Evolutionary conservation across 768 basidiomycete genomes (phyloP).

Genomic region (Phylloporus sp.): DNA sequence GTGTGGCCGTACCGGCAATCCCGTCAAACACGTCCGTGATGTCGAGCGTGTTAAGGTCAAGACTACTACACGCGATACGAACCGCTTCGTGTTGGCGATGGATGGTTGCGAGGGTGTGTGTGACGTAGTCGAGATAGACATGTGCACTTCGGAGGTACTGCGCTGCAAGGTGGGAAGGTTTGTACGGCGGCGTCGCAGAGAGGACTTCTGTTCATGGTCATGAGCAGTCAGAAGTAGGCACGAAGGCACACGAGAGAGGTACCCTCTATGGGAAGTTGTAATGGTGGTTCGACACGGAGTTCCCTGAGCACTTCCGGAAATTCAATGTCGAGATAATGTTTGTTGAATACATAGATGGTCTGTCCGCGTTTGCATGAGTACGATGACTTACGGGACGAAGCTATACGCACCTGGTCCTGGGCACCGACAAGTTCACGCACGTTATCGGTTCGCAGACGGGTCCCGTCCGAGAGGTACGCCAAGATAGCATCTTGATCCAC

Average conservation of each 20-base stretch:
- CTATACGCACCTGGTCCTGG: constrained; percentile 60
- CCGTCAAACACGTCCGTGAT: constrained; percentile 67
- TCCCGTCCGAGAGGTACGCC: constrained; percentile 77
- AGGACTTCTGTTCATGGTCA: constrained; percentile 42
- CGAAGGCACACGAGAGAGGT: constrained; percentile 6
- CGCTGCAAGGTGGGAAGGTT: constrained; percentile 59
- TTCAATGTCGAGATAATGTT: constrained; percentile 68
- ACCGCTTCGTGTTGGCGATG: constrained; percentile 66
- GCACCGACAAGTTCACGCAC: constrained; percentile 70
- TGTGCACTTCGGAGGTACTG: constrained; percentile 63
- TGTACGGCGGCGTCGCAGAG: constrained; percentile 66
- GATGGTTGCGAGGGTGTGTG: constrained; percentile 46
- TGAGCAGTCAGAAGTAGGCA: neutral
- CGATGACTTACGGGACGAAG: neutral
- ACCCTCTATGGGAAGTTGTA: constrained; percentile 76
- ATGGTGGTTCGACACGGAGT: constrained; percentile 52
- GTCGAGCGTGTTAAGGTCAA: constrained; percentile 69
- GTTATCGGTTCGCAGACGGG: constrained; percentile 64
- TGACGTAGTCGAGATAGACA: constrained; percentile 58
- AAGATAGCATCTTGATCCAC: constrained; percentile 64
- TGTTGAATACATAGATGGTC: constrained; percentile 84
- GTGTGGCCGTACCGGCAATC: constrained; percentile 46
- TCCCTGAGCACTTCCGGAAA: constrained; percentile 60
- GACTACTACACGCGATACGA: constrained; percentile 63
- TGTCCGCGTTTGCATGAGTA: constrained; percentile 22